Percentiles rank a stretch among this genome's conserved stretches.
These are phyloP conservation scores for Helminthosporium solani DNA, from an alignment of 2,329 filamentous ascomycete genomes.

Conservation along the genomic window DNA sequence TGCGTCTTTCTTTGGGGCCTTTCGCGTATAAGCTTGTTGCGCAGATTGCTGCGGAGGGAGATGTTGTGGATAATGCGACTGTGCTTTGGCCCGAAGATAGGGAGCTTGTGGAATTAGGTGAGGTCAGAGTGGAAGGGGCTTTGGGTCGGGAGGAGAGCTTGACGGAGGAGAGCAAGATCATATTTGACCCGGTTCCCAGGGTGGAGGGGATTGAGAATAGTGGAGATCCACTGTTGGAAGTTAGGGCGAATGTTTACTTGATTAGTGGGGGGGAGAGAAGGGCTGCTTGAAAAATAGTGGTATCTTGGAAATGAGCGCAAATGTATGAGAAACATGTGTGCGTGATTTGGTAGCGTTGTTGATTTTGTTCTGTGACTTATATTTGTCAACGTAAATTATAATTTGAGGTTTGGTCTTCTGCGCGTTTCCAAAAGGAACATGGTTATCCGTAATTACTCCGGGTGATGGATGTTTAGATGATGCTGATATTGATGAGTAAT, in stretches of 20 bases:
- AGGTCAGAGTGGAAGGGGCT: conserved; percentile 47
- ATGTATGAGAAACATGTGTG: too few relatives aligned
- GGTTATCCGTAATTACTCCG: too few relatives aligned
- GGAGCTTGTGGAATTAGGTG: conserved; percentile 54
- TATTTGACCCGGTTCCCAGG: conserved; percentile 60
- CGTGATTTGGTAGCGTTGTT: too few relatives aligned
- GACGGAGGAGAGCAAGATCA: conserved; percentile 53
- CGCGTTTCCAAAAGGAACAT: too few relatives aligned
- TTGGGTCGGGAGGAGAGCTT: conserved; percentile 44
- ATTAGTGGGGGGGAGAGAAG: conserved; percentile 57
- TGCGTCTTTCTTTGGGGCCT: conserved; percentile 34
- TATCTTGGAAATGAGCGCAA: too few relatives aligned
- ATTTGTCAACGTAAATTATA: too few relatives aligned
- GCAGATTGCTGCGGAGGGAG: conserved; percentile 53
- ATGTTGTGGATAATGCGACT: conserved; percentile 52
- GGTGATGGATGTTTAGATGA: too few relatives aligned
- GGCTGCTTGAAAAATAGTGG: conserved; percentile 21
- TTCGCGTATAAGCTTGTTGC: conserved; percentile 52
- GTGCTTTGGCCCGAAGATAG: conserved; percentile 56
- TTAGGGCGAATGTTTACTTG: conserved; percentile 58
- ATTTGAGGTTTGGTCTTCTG: too few relatives aligned
- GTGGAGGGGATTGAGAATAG: conserved; percentile 55
- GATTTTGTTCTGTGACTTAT: too few relatives aligned
- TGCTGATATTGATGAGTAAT: too few relatives aligned
- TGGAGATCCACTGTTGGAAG: conserved; percentile 58